Percentiles rank a stretch among this genome's conserved stretches.
Evolutionary conservation across 2,329 filamentous ascomycete genomes (phyloP).

Genomic region (Pezicula neosporulosa): DNA sequence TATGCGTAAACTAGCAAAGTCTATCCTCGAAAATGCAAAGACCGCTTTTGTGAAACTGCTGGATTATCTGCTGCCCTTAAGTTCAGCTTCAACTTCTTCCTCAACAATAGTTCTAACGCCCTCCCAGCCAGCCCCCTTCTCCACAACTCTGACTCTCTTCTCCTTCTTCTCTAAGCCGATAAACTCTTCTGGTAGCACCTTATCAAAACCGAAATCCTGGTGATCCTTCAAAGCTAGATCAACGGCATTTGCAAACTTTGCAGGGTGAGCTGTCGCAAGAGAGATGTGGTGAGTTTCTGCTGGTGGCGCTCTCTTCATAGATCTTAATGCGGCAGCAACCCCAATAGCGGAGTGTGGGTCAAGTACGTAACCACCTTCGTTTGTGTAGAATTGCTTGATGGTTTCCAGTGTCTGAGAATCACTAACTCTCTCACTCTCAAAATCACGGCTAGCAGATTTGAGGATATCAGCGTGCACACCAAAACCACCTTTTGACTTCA

Average conservation of each 20-base stretch:
- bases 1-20: too few species aligned
- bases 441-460: conserved; percentile 65
- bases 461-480: conserved; percentile 74
- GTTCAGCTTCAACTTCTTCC: conserved; percentile 66
- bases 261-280: conserved; percentile 90
- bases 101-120: conserved; percentile 73
- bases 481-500: conserved; percentile 82
- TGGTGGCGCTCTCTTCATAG: conserved; percentile 50
- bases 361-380: conserved; percentile 68
- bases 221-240: conserved; percentile 71
- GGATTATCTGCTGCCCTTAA: conserved; percentile 30
- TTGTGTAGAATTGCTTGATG: conserved; percentile 52
- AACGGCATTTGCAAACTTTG: conserved; percentile 88
- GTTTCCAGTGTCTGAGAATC: conserved; percentile 66
- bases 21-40: too few species aligned
- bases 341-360: conserved; percentile 94
- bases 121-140: conserved; percentile 63
- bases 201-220: conserved; percentile 71
- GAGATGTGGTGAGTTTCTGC: conserved; percentile 64
- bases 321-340: conserved; percentile 70
- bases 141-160: conserved; percentile 67
- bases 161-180: conserved; percentile 73
- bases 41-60: too few species aligned
- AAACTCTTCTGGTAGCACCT: conserved; percentile 80
- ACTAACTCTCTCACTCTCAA: conserved; percentile 75